These are phyloP conservation scores for Fusarium circinatum DNA, from an alignment of 2,329 filamentous ascomycete species.

Conservation along the genomic window DNA sequence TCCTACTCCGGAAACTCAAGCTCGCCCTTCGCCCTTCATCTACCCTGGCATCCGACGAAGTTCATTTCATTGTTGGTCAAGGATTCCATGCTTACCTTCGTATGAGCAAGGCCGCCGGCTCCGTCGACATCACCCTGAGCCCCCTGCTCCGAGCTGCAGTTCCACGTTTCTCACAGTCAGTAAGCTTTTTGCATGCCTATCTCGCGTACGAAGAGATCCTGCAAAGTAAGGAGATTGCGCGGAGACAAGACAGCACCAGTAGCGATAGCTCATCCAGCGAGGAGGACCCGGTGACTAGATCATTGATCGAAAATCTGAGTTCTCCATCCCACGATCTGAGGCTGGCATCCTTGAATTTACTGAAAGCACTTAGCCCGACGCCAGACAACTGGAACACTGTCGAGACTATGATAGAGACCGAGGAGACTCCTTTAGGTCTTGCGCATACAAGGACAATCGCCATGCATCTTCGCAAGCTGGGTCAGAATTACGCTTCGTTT, in stretches of 20 bases:
- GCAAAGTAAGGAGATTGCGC: conserved; percentile 18
- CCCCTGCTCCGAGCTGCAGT: conserved; percentile 73
- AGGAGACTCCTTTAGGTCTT: conserved; percentile 81
- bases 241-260: conserved; percentile 48
- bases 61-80: conserved; percentile 78
- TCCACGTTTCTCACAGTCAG: conserved; percentile 71
- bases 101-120: conserved; percentile 68
- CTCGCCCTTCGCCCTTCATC: conserved; percentile 71
- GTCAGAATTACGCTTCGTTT: conserved; percentile 69
- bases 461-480: conserved; percentile 85
- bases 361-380: conserved; percentile 65
- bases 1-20: conserved; percentile 73
- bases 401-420: conserved; percentile 76
- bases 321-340: conserved; percentile 80
- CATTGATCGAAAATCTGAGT: conserved; percentile 78
- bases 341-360: conserved; percentile 75
- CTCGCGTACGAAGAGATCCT: conserved; percentile 62
- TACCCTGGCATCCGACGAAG: conserved; percentile 68
- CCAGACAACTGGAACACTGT: conserved; percentile 43
- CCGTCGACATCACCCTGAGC: conserved; percentile 70
- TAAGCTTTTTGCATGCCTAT: conserved; percentile 73
- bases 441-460: conserved; percentile 80
- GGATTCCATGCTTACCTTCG: conserved; percentile 79
- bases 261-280: conserved; percentile 57
- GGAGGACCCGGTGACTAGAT: conserved; percentile 69